Percentiles rank a stretch among this genome's conserved stretches.
phyloP scores from a whole-genome alignment of 108 stramenopile species.

The Nannochloropsis salina region DNA sequence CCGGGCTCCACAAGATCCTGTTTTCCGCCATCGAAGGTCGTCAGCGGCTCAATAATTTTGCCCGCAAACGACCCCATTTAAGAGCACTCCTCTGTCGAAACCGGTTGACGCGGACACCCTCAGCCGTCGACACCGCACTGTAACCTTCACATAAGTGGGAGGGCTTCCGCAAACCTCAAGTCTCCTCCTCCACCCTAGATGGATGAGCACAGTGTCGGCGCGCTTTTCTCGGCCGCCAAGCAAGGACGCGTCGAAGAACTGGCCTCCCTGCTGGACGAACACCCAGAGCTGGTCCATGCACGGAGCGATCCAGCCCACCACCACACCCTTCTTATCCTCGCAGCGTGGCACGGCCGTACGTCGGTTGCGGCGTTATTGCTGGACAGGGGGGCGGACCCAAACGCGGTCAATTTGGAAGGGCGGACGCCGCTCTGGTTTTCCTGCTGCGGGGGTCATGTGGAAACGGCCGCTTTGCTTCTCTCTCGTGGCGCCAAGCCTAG shows the following conservation, averaged over 20 bases:
- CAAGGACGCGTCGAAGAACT: neutral
- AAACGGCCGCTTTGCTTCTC: neutral
- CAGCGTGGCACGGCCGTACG: neutral
- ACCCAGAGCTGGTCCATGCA: neutral
- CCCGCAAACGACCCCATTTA: too few relatives aligned
- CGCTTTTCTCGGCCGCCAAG: neutral
- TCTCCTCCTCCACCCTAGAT: neutral
- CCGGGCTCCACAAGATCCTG: too few relatives aligned
- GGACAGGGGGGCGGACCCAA: constrained; percentile 2
- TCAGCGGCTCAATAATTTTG: too few relatives aligned
- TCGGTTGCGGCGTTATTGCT: neutral
- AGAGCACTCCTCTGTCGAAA: too few relatives aligned
- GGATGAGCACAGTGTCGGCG: constrained; percentile 16
- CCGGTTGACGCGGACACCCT: too few relatives aligned
- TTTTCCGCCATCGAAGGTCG: too few relatives aligned
- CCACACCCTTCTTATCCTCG: constrained; percentile 14
- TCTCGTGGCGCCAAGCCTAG: neutral
- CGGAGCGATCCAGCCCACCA: neutral
- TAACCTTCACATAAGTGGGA: too few relatives aligned
- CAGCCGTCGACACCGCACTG: too few relatives aligned
- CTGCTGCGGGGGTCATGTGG: neutral
- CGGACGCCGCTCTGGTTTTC: neutral
- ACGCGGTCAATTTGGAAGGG: neutral
- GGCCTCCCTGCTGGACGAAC: constrained; percentile 11
- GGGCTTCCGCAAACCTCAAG: too few relatives aligned